A percentile compares a stretch with the other conserved stretches of the same genome.
These are phyloP conservation scores for Whalleya microplaca DNA, from an alignment of 2,329 filamentous ascomycete genomes.

Conservation along the genomic window DNA sequence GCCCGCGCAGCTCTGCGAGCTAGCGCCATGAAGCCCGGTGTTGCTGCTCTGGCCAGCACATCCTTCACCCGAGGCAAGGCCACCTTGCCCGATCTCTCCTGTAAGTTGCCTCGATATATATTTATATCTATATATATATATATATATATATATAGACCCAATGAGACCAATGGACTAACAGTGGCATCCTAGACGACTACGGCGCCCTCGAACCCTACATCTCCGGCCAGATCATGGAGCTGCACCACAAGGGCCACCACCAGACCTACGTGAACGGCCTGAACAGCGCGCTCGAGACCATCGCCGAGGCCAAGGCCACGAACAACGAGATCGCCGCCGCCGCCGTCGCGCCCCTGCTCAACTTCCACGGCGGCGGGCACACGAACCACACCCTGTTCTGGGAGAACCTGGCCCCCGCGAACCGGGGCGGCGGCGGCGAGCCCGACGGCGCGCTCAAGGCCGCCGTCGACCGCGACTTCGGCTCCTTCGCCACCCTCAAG, in stretches of 20 bases:
- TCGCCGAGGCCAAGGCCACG: constrained; percentile 60
- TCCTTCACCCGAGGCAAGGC: constrained; percentile 86
- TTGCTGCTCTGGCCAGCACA: constrained; percentile 69
- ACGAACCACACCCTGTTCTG: constrained; percentile 71
- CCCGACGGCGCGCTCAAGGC: constrained; percentile 51
- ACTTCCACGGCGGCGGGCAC: constrained; percentile 71
- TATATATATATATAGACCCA: no score
- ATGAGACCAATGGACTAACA: constrained; percentile 1
- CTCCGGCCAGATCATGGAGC: constrained; percentile 83
- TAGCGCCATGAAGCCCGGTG: constrained; percentile 61
- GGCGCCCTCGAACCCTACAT: constrained; percentile 83
- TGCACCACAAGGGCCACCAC: constrained; percentile 83
- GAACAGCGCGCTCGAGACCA: constrained; percentile 71
- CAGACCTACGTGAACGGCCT: constrained; percentile 79
- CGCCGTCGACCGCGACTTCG: constrained; percentile 60
- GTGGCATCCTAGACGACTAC: constrained; percentile 77
- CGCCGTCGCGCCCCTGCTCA: constrained; percentile 46
- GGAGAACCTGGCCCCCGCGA: constrained; percentile 64
- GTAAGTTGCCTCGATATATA: constrained; percentile 49
- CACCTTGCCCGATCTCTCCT: constrained; percentile 86
- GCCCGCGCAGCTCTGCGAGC: constrained; percentile 73
- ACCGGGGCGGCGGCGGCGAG: constrained; percentile 47
- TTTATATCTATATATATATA: no score
- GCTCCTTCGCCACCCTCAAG: constrained; percentile 55
- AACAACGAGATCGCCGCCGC: constrained; percentile 45